A percentile compares a stretch with the other conserved stretches of the same genome.
phyloP scores from a whole-genome alignment of 768 basidiomycete species.

The Lactifluus hygrophoroides region DNA sequence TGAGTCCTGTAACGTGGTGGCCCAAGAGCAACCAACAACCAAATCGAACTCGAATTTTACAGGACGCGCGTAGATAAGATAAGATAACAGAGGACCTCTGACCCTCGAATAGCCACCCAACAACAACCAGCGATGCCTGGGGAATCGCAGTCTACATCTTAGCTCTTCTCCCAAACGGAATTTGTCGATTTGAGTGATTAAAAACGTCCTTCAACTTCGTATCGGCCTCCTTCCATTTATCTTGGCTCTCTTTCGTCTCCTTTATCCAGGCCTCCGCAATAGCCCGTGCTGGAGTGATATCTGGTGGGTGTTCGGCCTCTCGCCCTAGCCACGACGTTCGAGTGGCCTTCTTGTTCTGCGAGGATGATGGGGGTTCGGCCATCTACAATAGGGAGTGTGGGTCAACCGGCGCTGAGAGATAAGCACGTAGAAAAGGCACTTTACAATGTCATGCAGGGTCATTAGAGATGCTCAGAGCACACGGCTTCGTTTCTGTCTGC shows the following conservation, averaged over 20 bases:
- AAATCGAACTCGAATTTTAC: conserved; percentile 19
- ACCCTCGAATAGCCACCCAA: neutral
- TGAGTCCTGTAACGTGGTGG: neutral
- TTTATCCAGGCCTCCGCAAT: conserved; percentile 64
- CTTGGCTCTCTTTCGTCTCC: conserved; percentile 51
- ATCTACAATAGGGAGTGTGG: conserved; percentile 10
- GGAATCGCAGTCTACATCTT: conserved; percentile 20
- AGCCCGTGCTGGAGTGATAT: conserved; percentile 44
- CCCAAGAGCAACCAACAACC: conserved; percentile 12
- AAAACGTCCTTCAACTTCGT: conserved; percentile 42
- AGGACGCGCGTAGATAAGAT: conserved; percentile 22
- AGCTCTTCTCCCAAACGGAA: conserved; percentile 13
- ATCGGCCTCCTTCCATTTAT: conserved; percentile 50
- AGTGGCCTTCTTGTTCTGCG: conserved; percentile 15
- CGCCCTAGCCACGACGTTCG: conserved; percentile 13
- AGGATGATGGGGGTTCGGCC: conserved; percentile 22
- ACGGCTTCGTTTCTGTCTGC: conserved; percentile 13
- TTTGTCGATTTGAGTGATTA: conserved; percentile 43
- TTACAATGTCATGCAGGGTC: conserved; percentile 16
- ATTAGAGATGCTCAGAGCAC: conserved; percentile 10
- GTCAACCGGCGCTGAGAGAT: neutral
- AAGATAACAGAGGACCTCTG: conserved; percentile 22
- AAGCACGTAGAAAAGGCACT: neutral
- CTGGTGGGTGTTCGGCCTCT: conserved; percentile 8
- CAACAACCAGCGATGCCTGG: conserved; percentile 5